Evolutionary conservation across 1,284 basidiomycete species (phyloP), one percentile per base, ranked within the genome.

Genomic region (Tetrapyrgos nigripes): DNA sequence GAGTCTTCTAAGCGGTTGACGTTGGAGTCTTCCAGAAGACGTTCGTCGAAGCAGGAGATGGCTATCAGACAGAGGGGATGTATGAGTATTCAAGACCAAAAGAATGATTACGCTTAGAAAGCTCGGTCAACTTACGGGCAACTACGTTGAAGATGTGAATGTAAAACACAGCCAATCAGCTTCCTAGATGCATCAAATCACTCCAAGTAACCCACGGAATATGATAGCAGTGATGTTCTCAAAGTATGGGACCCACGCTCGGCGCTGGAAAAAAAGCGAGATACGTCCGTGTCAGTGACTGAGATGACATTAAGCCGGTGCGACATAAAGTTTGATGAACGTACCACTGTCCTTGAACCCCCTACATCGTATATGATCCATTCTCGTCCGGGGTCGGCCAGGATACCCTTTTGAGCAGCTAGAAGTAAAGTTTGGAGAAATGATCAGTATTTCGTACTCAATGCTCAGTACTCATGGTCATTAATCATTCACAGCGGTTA

Each of bases 1-100:
- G 88, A 86, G 66, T 90, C 88, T 64, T 88, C 84, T 21, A 89
- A 79, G 23, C 88, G 80, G 64, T 89, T 89, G 53, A 88, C 78
- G 3, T 67, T 72, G 2, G 76, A 75, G 62, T 89, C 86, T 69
- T 89, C 86, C 28, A 78, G 75, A 3, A 89, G 80, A 3, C 79
- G 78, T 68, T 89, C 85, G 65, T 89, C 83, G 66, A 89, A 89
- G 65, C 83, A 83, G 33, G 83, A 86, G 61, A 89, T 80, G 1
- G 87, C 85, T 64, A 33, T 33, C 37, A 9, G 37, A 40, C 13
- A 9, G 17, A n/a, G 19, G 17, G 17, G 17, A 40, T n/a, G 5
- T n/a, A 40, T n/a, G 37, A 40, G 37, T n/a, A n/a, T n/a, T n/a
- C n/a, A n/a, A n/a, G n/a, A n/a, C n/a, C n/a, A n/a, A n/a, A n/a